Evolutionary conservation across 345 rosid species (phyloP).

Genomic region (Erucastrum elatum): DNA sequence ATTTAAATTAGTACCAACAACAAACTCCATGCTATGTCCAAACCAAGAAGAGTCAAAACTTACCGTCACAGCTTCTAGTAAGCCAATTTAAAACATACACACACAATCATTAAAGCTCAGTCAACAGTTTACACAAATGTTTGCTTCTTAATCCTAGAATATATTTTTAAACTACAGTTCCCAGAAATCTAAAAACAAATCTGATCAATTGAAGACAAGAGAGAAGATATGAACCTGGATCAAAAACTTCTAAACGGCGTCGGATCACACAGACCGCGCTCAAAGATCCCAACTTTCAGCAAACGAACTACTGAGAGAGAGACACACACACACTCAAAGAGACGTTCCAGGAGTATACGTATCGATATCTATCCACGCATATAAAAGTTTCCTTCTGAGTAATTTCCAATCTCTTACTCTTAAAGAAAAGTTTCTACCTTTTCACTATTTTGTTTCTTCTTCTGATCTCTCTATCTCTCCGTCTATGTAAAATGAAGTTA

Average conservation of each 20-base stretch:
- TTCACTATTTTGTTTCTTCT: conserved; percentile 14
- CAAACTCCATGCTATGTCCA: background rate
- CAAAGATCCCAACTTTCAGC: conserved; percentile 32
- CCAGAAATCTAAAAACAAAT: conserved; percentile 6
- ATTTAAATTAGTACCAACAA: background rate
- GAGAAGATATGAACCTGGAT: conserved; percentile 19
- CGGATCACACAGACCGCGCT: background rate
- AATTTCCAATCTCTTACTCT: conserved; percentile 14
- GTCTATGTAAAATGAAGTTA: conserved; percentile 12
- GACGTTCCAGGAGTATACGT: background rate
- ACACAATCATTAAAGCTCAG: conserved; percentile 5
- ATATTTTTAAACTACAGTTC: background rate
- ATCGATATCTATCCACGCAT: conserved; percentile 12
- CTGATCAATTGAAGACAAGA: conserved; percentile 7
- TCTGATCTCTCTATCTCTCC: conserved; percentile 24
- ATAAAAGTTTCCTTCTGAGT: background rate
- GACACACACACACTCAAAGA: background rate
- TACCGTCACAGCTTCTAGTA: conserved; percentile 5
- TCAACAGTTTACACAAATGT: conserved; percentile 14
- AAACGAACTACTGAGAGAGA: conserved; percentile 17
- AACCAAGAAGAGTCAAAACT: conserved; percentile 22
- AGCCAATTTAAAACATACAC: background rate
- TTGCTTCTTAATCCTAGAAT: background rate
- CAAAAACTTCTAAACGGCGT: background rate
- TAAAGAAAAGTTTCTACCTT: background rate